Evolutionary conservation across 2,329 filamentous ascomycete genomes (phyloP).

Genomic region (Sphaerulina musiva): DNA sequence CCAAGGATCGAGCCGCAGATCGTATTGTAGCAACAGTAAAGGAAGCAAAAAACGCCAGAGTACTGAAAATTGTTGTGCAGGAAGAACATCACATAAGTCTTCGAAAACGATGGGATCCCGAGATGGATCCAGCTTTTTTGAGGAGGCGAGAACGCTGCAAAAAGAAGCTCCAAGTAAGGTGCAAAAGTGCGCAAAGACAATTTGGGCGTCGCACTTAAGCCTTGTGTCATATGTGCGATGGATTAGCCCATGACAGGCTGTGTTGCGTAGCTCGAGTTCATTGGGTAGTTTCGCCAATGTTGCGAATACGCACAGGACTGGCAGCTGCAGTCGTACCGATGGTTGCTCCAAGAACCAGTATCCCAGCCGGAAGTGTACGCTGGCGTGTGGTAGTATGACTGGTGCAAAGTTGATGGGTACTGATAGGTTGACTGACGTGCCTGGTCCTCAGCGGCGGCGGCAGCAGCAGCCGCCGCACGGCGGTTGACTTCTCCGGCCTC

Average conservation of each 20-base stretch:
- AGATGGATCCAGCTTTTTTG: conserved; percentile 8
- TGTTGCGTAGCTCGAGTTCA: conserved; percentile 26
- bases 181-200: neutral
- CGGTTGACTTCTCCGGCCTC: conserved; percentile 30
- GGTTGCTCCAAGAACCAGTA: conserved; percentile 30
- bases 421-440: conserved; percentile 29
- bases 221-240: neutral
- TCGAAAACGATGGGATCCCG: conserved; percentile 5
- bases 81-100: conserved; percentile 11
- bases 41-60: neutral
- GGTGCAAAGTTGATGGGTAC: conserved; percentile 24
- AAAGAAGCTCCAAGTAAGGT: neutral
- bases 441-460: conserved; percentile 24
- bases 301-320: conserved; percentile 31
- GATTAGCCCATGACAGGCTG: conserved; percentile 7
- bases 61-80: conserved; percentile 10
- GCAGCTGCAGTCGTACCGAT: conserved; percentile 34
- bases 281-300: conserved; percentile 32
- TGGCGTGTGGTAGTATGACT: conserved; percentile 27
- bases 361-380: conserved; percentile 32
- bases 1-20: neutral
- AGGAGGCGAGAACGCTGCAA: conserved; percentile 15
- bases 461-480: conserved; percentile 9
- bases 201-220: neutral
- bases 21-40: conserved; percentile 1